Conservation (phyloP, 805 yeast genomes). For the Spathaspora boniae region DNA sequence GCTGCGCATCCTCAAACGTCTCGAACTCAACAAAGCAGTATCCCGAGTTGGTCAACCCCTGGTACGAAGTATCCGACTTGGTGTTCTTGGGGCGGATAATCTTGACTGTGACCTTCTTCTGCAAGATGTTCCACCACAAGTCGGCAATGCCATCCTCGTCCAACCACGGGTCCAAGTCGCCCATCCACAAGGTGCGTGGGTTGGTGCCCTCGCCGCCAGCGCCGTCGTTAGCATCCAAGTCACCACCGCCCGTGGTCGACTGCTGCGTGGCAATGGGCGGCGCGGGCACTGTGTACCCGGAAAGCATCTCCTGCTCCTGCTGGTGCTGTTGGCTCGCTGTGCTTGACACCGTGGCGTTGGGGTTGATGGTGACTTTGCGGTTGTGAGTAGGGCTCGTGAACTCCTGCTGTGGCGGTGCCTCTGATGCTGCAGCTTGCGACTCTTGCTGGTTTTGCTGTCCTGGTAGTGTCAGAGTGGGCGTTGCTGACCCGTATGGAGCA, state of each 20-base stretch:
- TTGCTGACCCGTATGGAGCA: too few relatives aligned
- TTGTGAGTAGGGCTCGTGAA: too few relatives aligned
- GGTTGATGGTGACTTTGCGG: too few relatives aligned
- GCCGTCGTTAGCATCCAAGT: background rate
- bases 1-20: slow-evolving; percentile 63
- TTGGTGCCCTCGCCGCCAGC: slow-evolving; percentile 23
- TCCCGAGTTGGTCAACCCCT: slow-evolving; percentile 44
- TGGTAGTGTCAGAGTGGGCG: too few relatives aligned
- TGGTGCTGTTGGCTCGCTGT: slow-evolving; percentile 42
- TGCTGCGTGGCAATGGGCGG: slow-evolving; percentile 41
- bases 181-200: slow-evolving; percentile 85
- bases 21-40: slow-evolving; percentile 79
- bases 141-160: slow-evolving; percentile 55
- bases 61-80: slow-evolving; percentile 20
- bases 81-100: slow-evolving; percentile 48
- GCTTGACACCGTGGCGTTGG: slow-evolving; percentile 18
- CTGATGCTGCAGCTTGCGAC: too few relatives aligned
- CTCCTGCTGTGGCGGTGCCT: too few relatives aligned
- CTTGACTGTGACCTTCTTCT: slow-evolving; percentile 60
- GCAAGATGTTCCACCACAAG: slow-evolving; percentile 57
- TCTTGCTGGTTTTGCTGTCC: too few relatives aligned
- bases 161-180: slow-evolving; percentile 77
- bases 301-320: slow-evolving; percentile 41
- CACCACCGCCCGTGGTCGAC: slow-evolving; percentile 22
- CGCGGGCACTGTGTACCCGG: slow-evolving; percentile 35